phyloP scores from a whole-genome alignment of 192 early-diverging fungal species.

The Obelidium mucronatum region DNA sequence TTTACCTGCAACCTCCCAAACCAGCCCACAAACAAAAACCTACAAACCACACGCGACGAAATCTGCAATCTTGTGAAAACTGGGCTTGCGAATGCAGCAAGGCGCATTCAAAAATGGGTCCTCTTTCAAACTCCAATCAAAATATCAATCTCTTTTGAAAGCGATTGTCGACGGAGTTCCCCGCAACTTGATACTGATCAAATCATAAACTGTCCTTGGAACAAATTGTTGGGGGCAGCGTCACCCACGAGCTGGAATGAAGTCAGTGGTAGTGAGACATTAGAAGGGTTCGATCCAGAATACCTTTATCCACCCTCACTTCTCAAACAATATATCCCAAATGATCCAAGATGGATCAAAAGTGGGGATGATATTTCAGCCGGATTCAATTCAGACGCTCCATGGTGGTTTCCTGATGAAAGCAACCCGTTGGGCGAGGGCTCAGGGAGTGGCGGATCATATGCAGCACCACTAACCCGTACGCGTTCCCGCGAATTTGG shows the following conservation, averaged over 20 bases:
- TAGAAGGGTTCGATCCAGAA: slow-evolving; percentile 38
- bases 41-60: neutral
- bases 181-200: neutral
- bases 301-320: slow-evolving; percentile 49
- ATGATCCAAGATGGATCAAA: slow-evolving; percentile 5
- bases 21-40: neutral
- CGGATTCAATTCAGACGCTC: slow-evolving; percentile 47
- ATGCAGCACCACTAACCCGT: slow-evolving; percentile 10
- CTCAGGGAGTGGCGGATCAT: slow-evolving; percentile 2
- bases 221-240: slow-evolving; percentile 42
- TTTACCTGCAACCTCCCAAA: slow-evolving; percentile 22
- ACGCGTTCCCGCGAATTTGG: slow-evolving; percentile 24
- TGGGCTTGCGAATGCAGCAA: slow-evolving; percentile 13
- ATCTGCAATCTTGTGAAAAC: slow-evolving; percentile 14
- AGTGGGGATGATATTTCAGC: slow-evolving; percentile 30
- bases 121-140: slow-evolving; percentile 34
- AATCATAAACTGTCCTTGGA: neutral
- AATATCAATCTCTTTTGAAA: slow-evolving; percentile 21
- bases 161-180: slow-evolving; percentile 36
- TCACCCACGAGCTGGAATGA: slow-evolving; percentile 40
- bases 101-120: slow-evolving; percentile 32
- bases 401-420: slow-evolving; percentile 45
- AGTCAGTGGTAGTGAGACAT: neutral
- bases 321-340: slow-evolving; percentile 45
- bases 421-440: slow-evolving; percentile 31